phyloP scores from a whole-genome alignment of 208 protist species.

The Borovskyia barvae region DNA sequence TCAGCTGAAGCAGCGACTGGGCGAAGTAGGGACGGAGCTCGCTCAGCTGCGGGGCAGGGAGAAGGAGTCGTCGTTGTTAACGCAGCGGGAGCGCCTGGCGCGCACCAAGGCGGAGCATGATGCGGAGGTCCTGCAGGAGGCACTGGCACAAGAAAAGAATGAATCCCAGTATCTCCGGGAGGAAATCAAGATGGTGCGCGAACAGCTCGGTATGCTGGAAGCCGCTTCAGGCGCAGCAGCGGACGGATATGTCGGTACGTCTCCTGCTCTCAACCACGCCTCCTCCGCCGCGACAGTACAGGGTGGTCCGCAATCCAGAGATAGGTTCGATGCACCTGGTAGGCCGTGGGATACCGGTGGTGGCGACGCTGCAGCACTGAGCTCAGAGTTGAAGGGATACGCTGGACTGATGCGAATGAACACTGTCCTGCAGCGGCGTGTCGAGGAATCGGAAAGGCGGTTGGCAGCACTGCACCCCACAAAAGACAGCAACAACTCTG shows the following conservation, averaged over 20 bases:
- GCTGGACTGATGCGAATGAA: slow-evolving; percentile 66
- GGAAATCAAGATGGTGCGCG: slow-evolving; percentile 38
- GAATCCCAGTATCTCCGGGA: slow-evolving; percentile 38
- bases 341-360: too few relatives aligned
- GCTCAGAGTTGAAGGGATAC: slow-evolving; percentile 63
- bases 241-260: neutral
- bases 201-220: slow-evolving; percentile 39
- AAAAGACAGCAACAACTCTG: too few relatives aligned
- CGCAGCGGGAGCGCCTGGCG: slow-evolving; percentile 38
- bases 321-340: too few relatives aligned
- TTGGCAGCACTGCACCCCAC: slow-evolving; percentile 13
- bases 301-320: too few relatives aligned
- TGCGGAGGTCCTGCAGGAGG: slow-evolving; percentile 18
- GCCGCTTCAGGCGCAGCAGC: slow-evolving; percentile 12
- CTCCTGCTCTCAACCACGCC: neutral
- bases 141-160: slow-evolving; percentile 18
- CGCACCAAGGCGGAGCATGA: slow-evolving; percentile 35
- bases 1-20: slow-evolving; percentile 53
- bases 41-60: slow-evolving; percentile 38
- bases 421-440: slow-evolving; percentile 33
- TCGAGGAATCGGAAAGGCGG: slow-evolving; percentile 39
- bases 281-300: too few relatives aligned
- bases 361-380: slow-evolving; percentile 20
- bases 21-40: slow-evolving; percentile 53
- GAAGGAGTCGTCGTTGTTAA: slow-evolving; percentile 33